These are phyloP conservation scores for Serpula lacrymans DNA, from an alignment of 768 basidiomycete species.

Conservation along the genomic window DNA sequence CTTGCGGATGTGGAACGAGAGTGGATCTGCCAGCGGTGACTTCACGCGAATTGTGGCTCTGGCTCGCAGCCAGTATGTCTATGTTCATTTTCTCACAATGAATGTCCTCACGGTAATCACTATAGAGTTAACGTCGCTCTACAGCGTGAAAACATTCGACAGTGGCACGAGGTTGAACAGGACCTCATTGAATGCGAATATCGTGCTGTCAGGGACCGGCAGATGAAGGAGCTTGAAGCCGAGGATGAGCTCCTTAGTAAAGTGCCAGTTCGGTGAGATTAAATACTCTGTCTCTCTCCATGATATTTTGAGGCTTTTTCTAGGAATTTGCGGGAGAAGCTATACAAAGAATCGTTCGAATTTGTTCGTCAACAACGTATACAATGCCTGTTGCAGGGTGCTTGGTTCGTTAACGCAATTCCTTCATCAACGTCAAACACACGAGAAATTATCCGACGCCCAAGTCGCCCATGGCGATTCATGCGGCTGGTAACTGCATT, in stretches of 20 bases:
- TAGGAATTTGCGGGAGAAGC: constrained; percentile 79
- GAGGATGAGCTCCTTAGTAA: constrained; percentile 88
- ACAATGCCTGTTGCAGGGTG: constrained; percentile 82
- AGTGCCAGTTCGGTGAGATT: constrained; percentile 73
- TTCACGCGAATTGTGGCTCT: constrained; percentile 76
- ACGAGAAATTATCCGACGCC: constrained; percentile 53
- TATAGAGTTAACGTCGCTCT: constrained; percentile 74
- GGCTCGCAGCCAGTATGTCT: constrained; percentile 78
- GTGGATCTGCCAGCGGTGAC: constrained; percentile 71
- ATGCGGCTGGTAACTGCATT: constrained; percentile 64
- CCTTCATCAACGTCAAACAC: constrained; percentile 42
- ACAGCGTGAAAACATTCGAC: constrained; percentile 65
- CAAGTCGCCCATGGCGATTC: constrained; percentile 77
- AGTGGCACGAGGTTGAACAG: constrained; percentile 82
- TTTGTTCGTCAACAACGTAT: constrained; percentile 88
- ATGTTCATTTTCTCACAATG: neutral
- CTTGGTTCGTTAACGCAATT: constrained; percentile 87
- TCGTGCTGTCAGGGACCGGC: constrained; percentile 79
- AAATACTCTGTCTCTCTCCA: constrained; percentile 1
- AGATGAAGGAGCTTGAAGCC: constrained; percentile 86
- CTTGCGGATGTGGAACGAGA: constrained; percentile 90
- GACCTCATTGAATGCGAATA: constrained; percentile 83
- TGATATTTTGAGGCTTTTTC: constrained; percentile 2
- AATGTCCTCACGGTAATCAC: constrained; percentile 1
- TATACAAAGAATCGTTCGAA: constrained; percentile 88